These are phyloP conservation scores for Amphicarpaea edgeworthii DNA, from an alignment of 306 rosid genomes.

Conservation along the genomic window DNA sequence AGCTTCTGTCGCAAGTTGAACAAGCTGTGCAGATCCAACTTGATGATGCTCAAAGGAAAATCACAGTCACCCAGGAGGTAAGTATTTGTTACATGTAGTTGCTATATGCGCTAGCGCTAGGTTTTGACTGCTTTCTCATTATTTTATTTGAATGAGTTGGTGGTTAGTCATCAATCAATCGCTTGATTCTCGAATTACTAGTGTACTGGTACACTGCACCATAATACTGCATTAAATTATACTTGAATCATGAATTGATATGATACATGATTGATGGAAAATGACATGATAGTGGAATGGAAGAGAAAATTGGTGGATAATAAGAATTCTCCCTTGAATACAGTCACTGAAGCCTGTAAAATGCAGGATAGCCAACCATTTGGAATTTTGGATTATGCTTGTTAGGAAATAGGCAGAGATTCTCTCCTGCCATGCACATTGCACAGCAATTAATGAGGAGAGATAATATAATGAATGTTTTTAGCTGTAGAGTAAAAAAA, in stretches of 20 bases:
- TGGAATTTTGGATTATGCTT: constrained; percentile 18
- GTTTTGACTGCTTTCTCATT: constrained; percentile 31
- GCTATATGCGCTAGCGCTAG: background rate
- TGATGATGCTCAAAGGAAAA: constrained; percentile 75
- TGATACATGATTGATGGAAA: no score
- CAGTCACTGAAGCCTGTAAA: constrained; percentile 25
- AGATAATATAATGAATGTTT: background rate
- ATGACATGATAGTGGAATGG: background rate
- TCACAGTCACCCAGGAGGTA: constrained; percentile 77
- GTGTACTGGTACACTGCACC: constrained; percentile 15
- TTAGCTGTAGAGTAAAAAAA: background rate
- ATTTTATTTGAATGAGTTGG: constrained; percentile 44
- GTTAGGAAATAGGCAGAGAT: background rate
- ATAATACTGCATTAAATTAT: constrained; percentile 22
- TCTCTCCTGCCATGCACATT: background rate
- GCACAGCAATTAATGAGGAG: background rate
- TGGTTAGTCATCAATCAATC: constrained; percentile 35
- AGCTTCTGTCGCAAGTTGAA: constrained; percentile 83
- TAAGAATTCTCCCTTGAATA: background rate
- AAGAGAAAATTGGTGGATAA: background rate
- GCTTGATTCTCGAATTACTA: constrained; percentile 26
- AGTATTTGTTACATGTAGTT: constrained; percentile 41
- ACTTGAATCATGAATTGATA: constrained; percentile 32
- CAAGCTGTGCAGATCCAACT: constrained; percentile 69
- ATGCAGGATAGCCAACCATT: constrained; percentile 37